phyloP scores from a whole-genome alignment of 257 asterid genomes.

The Plectranthus barbatus region DNA sequence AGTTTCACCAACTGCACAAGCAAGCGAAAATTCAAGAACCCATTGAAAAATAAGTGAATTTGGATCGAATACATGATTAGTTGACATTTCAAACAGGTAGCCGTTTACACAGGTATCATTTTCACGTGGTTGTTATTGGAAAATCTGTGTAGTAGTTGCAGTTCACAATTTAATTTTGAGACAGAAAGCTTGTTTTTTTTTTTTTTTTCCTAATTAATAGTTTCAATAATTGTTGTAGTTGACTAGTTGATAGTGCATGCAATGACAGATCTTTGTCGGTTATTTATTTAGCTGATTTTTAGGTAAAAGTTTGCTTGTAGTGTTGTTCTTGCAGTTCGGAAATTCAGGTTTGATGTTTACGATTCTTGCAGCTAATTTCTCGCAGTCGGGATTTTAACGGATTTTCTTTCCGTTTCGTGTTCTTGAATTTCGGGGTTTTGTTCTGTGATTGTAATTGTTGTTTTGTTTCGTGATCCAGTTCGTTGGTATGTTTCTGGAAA shows the following conservation, averaged over 20 bases:
- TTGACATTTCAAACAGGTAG: not conserved
- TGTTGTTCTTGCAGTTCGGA: constrained; percentile 1
- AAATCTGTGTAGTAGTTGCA: constrained; percentile 6
- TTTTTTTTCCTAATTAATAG: not conserved
- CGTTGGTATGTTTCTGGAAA: not conserved
- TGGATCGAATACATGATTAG: not conserved
- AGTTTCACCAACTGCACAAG: not conserved
- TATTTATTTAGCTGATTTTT: constrained; percentile 5
- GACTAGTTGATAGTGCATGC: constrained; percentile 9
- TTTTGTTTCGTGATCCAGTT: constrained; percentile 4
- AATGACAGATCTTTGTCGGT: constrained; percentile 1
- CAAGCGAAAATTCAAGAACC: not conserved
- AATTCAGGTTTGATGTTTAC: not conserved
- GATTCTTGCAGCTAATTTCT: not conserved
- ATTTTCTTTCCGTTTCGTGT: not conserved
- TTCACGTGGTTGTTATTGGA: constrained; percentile 6
- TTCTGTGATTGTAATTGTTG: not conserved
- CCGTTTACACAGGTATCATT: not conserved
- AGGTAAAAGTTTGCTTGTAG: not conserved
- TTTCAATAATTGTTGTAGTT: constrained; percentile 18
- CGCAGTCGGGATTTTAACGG: not conserved
- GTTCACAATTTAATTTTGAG: not conserved
- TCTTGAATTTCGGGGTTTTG: constrained; percentile 2
- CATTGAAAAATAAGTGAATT: not conserved
- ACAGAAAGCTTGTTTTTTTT: not conserved